Evolutionary conservation across 768 basidiomycete species (phyloP).

Genomic region (Mrakia blollopis): DNA sequence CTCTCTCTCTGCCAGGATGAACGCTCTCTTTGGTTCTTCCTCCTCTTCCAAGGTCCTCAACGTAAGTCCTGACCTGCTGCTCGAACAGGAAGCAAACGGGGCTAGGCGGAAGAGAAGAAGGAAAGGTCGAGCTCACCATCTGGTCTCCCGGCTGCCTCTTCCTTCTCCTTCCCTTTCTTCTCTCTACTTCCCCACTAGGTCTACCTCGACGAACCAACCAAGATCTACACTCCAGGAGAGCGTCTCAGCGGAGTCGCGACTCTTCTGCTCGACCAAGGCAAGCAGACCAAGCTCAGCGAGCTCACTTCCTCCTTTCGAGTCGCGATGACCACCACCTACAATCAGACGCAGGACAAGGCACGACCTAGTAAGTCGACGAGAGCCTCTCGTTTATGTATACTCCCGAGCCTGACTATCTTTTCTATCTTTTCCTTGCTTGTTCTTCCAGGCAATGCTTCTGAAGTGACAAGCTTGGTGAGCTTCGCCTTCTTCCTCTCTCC

Average conservation of each 20-base stretch:
- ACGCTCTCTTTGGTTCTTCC: constrained; percentile 11
- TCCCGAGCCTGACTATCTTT: no score
- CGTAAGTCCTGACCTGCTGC: background rate
- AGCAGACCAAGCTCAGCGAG: background rate
- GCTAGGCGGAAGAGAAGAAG: background rate
- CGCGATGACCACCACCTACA: background rate
- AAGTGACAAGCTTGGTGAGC: constrained; percentile 5
- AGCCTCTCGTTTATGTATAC: no score
- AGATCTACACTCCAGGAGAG: background rate
- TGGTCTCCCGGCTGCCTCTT: background rate
- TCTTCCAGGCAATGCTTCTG: background rate
- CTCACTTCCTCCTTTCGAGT: background rate
- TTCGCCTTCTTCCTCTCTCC: background rate
- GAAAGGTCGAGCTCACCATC: background rate
- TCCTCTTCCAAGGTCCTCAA: background rate
- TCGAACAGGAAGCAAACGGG: background rate
- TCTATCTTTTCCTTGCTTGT: no score
- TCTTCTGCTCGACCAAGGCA: background rate
- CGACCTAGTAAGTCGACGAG: background rate
- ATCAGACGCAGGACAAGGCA: background rate
- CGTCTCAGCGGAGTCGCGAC: background rate
- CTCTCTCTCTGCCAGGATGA: background rate
- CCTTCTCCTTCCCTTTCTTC: background rate
- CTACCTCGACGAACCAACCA: background rate
- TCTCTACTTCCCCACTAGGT: constrained; percentile 1